Evolutionary conservation across 768 basidiomycete genomes (phyloP).

Genomic region (Kwoniella sp.): DNA sequence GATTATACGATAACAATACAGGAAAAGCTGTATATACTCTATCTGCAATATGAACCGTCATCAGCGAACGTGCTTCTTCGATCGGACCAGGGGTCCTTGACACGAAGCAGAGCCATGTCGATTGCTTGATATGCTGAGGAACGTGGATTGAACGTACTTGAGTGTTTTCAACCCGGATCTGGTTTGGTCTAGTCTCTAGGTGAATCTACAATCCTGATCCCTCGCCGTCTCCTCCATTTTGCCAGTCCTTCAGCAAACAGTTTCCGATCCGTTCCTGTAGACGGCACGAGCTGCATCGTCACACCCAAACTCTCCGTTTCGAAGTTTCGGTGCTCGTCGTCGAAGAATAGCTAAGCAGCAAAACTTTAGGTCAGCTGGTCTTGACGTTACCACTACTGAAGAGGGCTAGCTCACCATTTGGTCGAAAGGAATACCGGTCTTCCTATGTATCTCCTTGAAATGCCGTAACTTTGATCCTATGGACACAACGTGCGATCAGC

Average conservation of each 20-base stretch:
- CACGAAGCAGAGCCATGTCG: too few relatives aligned
- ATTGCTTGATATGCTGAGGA: too few relatives aligned
- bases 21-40: too few relatives aligned
- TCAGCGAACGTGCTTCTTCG: too few relatives aligned
- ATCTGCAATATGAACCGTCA: too few relatives aligned
- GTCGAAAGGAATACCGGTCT: conserved; percentile 74
- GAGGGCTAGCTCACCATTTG: conserved; percentile 67
- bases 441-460: conserved; percentile 72
- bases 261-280: conserved; percentile 64
- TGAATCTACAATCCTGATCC: conserved; percentile 26
- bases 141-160: too few relatives aligned
- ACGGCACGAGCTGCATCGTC: conserved; percentile 72
- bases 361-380: conserved; percentile 22
- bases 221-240: conserved; percentile 65
- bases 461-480: conserved; percentile 78
- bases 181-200: background rate
- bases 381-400: conserved; percentile 8
- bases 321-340: conserved; percentile 68
- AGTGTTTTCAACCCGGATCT: background rate
- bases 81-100: too few relatives aligned
- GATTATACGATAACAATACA: too few relatives aligned
- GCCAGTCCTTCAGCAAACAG: conserved; percentile 71
- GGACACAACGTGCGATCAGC: conserved; percentile 2
- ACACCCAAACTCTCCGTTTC: conserved; percentile 69
- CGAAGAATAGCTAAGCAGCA: conserved; percentile 63